Percentiles rank a stretch among this genome's conserved stretches.
Evolutionary conservation across 257 asterid genomes (phyloP).

Genomic region (Mitragyna speciosa): DNA sequence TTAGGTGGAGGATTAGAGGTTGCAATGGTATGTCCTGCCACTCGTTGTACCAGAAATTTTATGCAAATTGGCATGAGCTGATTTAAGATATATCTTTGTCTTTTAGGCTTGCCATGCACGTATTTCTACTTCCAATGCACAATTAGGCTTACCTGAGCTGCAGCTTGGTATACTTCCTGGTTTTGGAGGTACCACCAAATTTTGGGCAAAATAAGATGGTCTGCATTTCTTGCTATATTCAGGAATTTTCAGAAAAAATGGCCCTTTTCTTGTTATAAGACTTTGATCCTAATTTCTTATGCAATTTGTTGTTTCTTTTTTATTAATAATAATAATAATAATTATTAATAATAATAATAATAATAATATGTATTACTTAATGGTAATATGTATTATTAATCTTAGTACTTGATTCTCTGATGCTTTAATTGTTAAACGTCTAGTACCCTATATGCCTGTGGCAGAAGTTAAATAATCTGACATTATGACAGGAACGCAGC

Average conservation of each 20-base stretch:
- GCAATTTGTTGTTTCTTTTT: not conserved
- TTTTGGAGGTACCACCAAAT: conserved; percentile 70
- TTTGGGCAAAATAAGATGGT: not conserved
- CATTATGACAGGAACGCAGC: conserved; percentile 78
- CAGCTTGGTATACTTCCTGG: conserved; percentile 98
- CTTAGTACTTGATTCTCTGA: not conserved
- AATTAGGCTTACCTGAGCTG: conserved; percentile 92
- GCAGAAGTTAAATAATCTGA: not conserved
- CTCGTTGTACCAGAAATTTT: not conserved
- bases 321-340: too few species aligned
- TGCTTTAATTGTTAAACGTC: conserved; percentile 3
- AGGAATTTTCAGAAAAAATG: not conserved
- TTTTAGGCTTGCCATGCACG: conserved; percentile 98
- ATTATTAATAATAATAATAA: too few species aligned
- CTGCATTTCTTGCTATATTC: not conserved
- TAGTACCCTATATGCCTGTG: not conserved
- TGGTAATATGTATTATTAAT: not conserved
- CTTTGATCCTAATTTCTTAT: not conserved
- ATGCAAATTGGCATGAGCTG: conserved; percentile 12
- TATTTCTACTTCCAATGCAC: conserved; percentile 75
- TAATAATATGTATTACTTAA: too few species aligned
- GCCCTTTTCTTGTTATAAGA: not conserved
- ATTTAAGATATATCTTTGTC: conserved; percentile 17
- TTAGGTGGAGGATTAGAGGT: conserved; percentile 98
- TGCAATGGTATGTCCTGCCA: conserved; percentile 67